A percentile compares a stretch with the other conserved stretches of the same genome.
These are phyloP conservation scores for Fagopyrum esculentum DNA, from an alignment of 148 eudicot species.

Conservation along the genomic window DNA sequence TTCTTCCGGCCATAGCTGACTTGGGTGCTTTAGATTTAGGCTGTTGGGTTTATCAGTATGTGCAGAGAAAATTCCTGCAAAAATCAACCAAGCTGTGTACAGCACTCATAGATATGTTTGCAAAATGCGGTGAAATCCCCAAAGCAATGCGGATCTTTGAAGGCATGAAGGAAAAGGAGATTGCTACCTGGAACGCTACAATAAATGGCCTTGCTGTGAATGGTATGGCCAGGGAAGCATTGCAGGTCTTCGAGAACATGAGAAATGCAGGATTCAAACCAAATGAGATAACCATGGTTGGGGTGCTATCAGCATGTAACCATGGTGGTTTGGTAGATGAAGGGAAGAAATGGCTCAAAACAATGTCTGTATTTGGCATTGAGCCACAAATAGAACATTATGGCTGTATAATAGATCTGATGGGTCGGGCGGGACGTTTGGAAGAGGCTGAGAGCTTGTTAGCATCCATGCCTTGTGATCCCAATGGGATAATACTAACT, in stretches of 20 bases:
- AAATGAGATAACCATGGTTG: slow-evolving; percentile 62
- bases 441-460: slow-evolving; percentile 75
- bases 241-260: slow-evolving; percentile 53
- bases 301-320: slow-evolving; percentile 73
- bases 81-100: slow-evolving; percentile 55
- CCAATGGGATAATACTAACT: slow-evolving; percentile 64
- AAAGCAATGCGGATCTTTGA: slow-evolving; percentile 53
- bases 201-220: slow-evolving; percentile 80
- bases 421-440: slow-evolving; percentile 59
- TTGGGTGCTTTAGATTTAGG: slow-evolving; percentile 81
- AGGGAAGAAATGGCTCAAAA: slow-evolving; percentile 55
- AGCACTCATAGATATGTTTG: slow-evolving; percentile 74
- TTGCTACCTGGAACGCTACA: slow-evolving; percentile 68
- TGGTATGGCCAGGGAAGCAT: slow-evolving; percentile 56
- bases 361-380: slow-evolving; percentile 41
- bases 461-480: slow-evolving; percentile 65
- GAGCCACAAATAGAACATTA: slow-evolving; percentile 67
- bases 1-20: slow-evolving; percentile 80
- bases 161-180: slow-evolving; percentile 32
- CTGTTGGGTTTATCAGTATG: slow-evolving; percentile 56
- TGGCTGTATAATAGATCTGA: slow-evolving; percentile 72
- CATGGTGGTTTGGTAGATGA: slow-evolving; percentile 77
- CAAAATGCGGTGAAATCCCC: slow-evolving; percentile 68
- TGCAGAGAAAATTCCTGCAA: slow-evolving; percentile 44
- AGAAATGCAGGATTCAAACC: slow-evolving; percentile 37